Conservation (phyloP, 441 rosid genomes). For the Theobroma grandiflorum region DNA sequence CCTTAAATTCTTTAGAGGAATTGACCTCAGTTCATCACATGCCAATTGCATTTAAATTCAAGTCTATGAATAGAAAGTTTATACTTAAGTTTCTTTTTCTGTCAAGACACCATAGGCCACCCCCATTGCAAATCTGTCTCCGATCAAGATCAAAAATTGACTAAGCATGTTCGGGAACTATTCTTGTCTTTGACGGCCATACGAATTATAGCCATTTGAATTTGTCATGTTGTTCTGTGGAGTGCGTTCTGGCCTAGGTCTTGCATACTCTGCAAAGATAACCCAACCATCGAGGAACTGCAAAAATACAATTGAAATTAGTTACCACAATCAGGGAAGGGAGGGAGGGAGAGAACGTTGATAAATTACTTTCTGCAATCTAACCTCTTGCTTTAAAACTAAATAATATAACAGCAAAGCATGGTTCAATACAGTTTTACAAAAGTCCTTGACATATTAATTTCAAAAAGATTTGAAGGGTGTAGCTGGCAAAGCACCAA, state of each 20-base stretch:
- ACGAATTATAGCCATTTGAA: slow-evolving; percentile 41
- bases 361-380: background rate
- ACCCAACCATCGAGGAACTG: slow-evolving; percentile 96
- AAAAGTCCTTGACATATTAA: too few relatives aligned
- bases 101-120: background rate
- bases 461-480: background rate
- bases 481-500: background rate
- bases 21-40: too few relatives aligned
- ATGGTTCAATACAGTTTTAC: background rate
- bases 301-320: slow-evolving; percentile 21
- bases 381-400: too few relatives aligned
- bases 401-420: background rate
- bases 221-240: slow-evolving; percentile 39
- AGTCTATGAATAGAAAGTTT: too few relatives aligned
- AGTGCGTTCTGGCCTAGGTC: slow-evolving; percentile 53
- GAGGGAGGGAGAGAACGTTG: background rate
- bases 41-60: too few relatives aligned
- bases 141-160: background rate
- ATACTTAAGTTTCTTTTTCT: too few relatives aligned
- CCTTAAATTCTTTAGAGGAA: too few relatives aligned
- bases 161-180: too few relatives aligned
- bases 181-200: slow-evolving; percentile 34
- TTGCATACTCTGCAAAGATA: slow-evolving; percentile 89
- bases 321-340: background rate
- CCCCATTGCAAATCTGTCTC: background rate